Base-by-base conservation (phyloP, 2,329 filamentous ascomycete genomes). In the Phoma sp. region DNA sequence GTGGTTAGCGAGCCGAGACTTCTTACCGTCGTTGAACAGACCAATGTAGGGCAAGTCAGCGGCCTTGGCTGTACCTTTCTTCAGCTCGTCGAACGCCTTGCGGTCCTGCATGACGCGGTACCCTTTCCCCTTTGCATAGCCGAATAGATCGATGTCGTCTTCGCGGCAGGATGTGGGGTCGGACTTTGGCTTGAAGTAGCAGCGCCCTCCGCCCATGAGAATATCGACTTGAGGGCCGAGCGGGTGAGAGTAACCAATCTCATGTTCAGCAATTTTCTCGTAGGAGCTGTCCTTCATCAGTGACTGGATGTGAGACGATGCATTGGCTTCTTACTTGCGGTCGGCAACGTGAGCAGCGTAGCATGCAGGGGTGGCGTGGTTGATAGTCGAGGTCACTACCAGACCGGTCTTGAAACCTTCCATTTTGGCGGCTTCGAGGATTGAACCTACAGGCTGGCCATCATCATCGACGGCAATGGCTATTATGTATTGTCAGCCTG, bases 301-400 rank as follows among this genome's bases (percentile, higher is more conserved):
- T 6, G 6, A 33, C 10, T 10, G n/a, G 2, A 33, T n/a, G 13
- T 15, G 31, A 10, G 10, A 33, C 3, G 31, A n/a, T n/a, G 6
- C 2, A 7, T n/a, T 15, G 13, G 6, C n/a, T 15, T 10, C 31
- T 33, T 33, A 33, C 31, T 31, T 44, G 62, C 70, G 15, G 65
- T 75, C 44, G 62, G 70, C 57, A 49, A 51, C 41, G 24, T 53
- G 44, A 43, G 33, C 39, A 19, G 45, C 43, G 13, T 44, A 43
- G 22, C 51, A 55, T n/a, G 67, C 67, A 17, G 65, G 67, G 1
- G 65, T 70, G 8, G 65, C 71, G 48, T 77, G 71, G 60, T 75
- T 77, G 61, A 78, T 77, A 29, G 70, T 74, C 7, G 69, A 75
- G 2, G 76, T 78, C 4, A 77, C 76, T n/a, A 78, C 74, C n/a